A percentile compares a stretch with the other conserved stretches of the same genome.
These are phyloP conservation scores for Mucor piriformis DNA, from an alignment of 371 early-diverging fungal species.

Conservation along the genomic window DNA sequence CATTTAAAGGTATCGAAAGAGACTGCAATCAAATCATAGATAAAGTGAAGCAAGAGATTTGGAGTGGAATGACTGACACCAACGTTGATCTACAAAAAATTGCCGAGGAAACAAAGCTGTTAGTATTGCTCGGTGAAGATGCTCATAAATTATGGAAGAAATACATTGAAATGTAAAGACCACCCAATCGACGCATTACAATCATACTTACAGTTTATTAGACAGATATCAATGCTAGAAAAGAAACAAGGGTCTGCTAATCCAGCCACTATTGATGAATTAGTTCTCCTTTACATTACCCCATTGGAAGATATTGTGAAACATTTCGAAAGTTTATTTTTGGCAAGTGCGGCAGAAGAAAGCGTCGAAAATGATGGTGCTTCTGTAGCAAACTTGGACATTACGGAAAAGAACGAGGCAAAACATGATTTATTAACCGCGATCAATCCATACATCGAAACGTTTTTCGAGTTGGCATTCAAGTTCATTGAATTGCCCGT, in stretches of 20 bases:
- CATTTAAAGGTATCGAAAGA: slow-evolving; percentile 75
- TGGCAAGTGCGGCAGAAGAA: slow-evolving; percentile 1
- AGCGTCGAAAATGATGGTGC: background rate
- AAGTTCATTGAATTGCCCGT: slow-evolving; percentile 25
- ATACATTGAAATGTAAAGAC: slow-evolving; percentile 51
- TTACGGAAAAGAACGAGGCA: slow-evolving; percentile 26
- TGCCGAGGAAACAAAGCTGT: slow-evolving; percentile 58
- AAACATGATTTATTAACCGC: slow-evolving; percentile 25
- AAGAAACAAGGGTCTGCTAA: slow-evolving; percentile 12
- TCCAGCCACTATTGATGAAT: slow-evolving; percentile 10
- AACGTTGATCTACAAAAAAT: slow-evolving; percentile 37
- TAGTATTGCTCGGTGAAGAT: slow-evolving; percentile 63
- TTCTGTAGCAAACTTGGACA: background rate
- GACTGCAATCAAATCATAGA: slow-evolving; percentile 79
- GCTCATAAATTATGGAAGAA: slow-evolving; percentile 44
- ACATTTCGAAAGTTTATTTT: slow-evolving; percentile 29
- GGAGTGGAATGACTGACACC: slow-evolving; percentile 31
- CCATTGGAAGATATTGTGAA: slow-evolving; percentile 36
- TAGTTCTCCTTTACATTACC: slow-evolving; percentile 15
- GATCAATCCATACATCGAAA: slow-evolving; percentile 24
- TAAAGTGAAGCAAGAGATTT: slow-evolving; percentile 61
- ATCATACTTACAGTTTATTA: background rate
- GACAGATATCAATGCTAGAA: slow-evolving; percentile 26
- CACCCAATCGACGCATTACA: background rate
- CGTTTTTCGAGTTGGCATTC: slow-evolving; percentile 19